Base-by-base conservation (phyloP, 2,329 filamentous ascomycete species). In the Epichloe sibirici region DNA sequence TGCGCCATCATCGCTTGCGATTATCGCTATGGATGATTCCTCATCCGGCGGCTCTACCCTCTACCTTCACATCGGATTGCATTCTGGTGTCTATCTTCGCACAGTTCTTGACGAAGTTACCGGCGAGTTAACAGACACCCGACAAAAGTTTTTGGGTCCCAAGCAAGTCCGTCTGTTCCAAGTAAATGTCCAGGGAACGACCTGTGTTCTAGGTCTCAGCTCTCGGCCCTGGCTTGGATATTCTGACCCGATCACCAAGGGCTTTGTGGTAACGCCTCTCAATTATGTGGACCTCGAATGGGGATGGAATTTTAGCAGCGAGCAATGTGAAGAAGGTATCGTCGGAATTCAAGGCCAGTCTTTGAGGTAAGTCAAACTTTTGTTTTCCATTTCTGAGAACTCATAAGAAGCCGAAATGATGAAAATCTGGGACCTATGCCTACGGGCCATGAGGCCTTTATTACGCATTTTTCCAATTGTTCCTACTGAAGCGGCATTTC, bases 201-300 rank as follows among this genome's bases (percentile, higher is more conserved):
- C 86, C 5, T 90, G 90, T 43, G 86, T 97, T 13, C 76, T 99
- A 50, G 91, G 88, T 2, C 77, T 97, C 51, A 96, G 90, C 66
- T 94, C 90, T 15, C 82, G 91, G 52, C 87, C 93, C n/a, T 98
- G 91, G 90, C 76, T 99, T 4, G 91, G 90, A 44, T 97, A 97
- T 65, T 86, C 90, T 0, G 89, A 97, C 62, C 83, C 87, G 2
- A 85, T 90, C 55, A 90, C 86, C 2, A 88, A 88, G 63, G 84
- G 84, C 39, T 95, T 96, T 63, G 88, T 94, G 70, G 83, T 97
- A 59, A 96, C 91, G 1, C 93, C 94, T 0, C 72, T 99, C 34
- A 88, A 88, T 66, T 96, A 95, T 62, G 83, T 85, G 51, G 83
- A 86, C 42, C 79, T 98, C 31, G 90, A 95, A 67, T 96, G 89